Conservation (phyloP, 208 protist genomes). For the Wallacemonas sp. region DNA sequence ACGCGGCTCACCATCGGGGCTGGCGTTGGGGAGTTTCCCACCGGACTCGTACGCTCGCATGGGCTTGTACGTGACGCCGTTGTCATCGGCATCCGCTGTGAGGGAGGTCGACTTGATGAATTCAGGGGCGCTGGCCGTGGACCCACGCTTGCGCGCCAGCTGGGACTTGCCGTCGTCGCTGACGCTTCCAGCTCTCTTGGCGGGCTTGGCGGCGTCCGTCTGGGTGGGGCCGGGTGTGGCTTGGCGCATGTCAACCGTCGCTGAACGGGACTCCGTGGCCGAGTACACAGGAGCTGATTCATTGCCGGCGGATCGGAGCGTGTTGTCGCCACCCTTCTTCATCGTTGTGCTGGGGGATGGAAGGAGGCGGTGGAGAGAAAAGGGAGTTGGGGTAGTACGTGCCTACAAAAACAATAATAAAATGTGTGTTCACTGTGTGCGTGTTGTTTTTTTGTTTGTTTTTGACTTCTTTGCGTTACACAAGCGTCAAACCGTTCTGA, state of each 20-base stretch:
- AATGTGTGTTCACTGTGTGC: too few species aligned
- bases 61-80: conserved; percentile 15
- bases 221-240: not conserved
- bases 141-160: not conserved
- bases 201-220: not conserved
- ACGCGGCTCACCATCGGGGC: not conserved
- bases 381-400: too few species aligned
- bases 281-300: conserved; percentile 8
- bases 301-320: too few species aligned
- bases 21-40: not conserved
- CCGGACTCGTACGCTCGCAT: conserved; percentile 2
- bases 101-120: too few species aligned
- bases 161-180: not conserved
- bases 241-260: not conserved
- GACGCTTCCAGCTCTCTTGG: not conserved
- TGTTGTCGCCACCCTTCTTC: not conserved
- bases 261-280: not conserved
- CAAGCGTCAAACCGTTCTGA: too few species aligned
- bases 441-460: too few species aligned
- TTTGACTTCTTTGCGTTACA: too few species aligned
- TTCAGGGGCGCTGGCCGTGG: not conserved
- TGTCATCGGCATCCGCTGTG: not conserved
- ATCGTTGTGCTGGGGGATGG: too few species aligned
- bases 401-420: too few species aligned
- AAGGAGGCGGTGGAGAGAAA: too few species aligned